Percentiles rank a stretch among this genome's conserved stretches.
phyloP scores from a whole-genome alignment of 805 yeast genomes.

The Kluyveromyces siamensis region DNA sequence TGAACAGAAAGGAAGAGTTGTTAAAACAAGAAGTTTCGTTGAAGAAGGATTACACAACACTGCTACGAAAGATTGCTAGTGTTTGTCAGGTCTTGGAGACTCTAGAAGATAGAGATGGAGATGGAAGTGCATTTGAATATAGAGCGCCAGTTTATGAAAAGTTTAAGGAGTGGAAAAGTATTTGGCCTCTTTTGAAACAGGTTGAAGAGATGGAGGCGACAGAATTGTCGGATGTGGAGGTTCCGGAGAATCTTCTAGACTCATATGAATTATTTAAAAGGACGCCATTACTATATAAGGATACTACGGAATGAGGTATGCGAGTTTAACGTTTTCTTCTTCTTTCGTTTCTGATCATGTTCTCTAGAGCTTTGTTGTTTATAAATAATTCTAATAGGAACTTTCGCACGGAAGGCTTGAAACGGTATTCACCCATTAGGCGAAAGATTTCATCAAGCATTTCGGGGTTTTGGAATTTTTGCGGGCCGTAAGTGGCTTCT shows the following conservation, averaged over 20 bases:
- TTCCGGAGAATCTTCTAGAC: constrained; percentile 20
- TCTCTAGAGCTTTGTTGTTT: constrained; percentile 43
- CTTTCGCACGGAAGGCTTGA: constrained; percentile 52
- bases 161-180: constrained; percentile 14
- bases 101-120: constrained; percentile 7
- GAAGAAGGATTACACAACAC: constrained; percentile 24
- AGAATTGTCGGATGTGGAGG: constrained; percentile 7
- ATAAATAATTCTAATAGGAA: constrained; percentile 60
- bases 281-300: constrained; percentile 24
- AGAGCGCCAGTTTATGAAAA: constrained; percentile 11
- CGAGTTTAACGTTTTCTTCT: constrained; percentile 8
- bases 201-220: constrained; percentile 5
- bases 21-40: constrained; percentile 22
- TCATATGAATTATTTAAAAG: constrained; percentile 20
- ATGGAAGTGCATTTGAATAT: constrained; percentile 4
- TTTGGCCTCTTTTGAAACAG: constrained; percentile 18
- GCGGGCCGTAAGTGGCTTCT: constrained; percentile 39
- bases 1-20: constrained; percentile 25
- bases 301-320: constrained; percentile 4
- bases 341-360: constrained; percentile 38
- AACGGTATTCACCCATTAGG: constrained; percentile 47
- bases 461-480: constrained; percentile 44
- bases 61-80: constrained; percentile 25
- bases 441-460: constrained; percentile 45
- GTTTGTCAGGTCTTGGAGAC: constrained; percentile 13